phyloP scores from a whole-genome alignment of 148 eudicot genomes.

The Bassia scoparia region DNA sequence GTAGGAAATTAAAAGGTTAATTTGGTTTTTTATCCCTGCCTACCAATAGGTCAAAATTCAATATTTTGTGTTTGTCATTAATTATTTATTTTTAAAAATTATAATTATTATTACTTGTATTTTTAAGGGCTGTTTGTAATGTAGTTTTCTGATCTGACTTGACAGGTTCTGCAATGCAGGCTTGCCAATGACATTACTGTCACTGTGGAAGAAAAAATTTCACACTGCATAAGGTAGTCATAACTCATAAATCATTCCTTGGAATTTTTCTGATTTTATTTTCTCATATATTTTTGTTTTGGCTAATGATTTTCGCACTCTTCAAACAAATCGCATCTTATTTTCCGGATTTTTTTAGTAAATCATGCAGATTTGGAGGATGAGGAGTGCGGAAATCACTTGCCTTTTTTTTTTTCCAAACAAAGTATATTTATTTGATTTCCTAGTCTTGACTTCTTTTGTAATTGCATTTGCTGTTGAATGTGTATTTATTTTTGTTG shows the following conservation, averaged over 20 bases:
- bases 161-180: slow-evolving; percentile 90
- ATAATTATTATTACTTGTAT: not conserved
- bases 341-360: too few species aligned
- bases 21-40: too few species aligned
- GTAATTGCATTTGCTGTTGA: not conserved
- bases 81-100: not conserved
- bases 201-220: slow-evolving; percentile 54
- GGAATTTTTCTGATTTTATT: too few species aligned
- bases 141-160: slow-evolving; percentile 40
- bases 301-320: too few species aligned
- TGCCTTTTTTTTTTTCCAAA: too few species aligned
- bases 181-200: slow-evolving; percentile 71
- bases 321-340: too few species aligned
- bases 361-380: too few species aligned
- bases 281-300: too few species aligned
- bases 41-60: too few species aligned
- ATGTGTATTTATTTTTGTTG: not conserved
- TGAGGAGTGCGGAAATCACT: too few species aligned
- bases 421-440: too few species aligned
- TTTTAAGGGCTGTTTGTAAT: not conserved
- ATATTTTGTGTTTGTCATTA: not conserved
- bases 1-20: too few species aligned
- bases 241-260: not conserved
- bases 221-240: slow-evolving; percentile 85
- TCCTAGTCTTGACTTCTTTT: not conserved